Evolutionary conservation across 208 protist species (phyloP).

Genomic region (Crithidia bombi): DNA sequence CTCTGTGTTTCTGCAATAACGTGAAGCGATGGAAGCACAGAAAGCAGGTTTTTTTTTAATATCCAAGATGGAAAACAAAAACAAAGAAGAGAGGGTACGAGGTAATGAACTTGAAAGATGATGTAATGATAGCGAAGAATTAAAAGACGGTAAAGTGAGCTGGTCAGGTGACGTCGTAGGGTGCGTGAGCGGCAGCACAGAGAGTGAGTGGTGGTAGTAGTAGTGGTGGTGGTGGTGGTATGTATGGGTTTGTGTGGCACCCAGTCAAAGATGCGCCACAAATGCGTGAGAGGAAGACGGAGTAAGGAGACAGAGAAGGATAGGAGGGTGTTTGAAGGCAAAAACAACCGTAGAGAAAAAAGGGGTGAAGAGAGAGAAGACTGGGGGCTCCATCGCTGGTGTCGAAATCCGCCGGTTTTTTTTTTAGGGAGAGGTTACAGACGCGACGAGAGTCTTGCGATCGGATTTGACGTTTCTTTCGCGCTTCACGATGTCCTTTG

Average conservation of each 20-base stretch:
- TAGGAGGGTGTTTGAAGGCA: neutral
- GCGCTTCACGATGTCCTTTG: too few species aligned
- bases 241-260: too few species aligned
- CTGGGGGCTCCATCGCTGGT: neutral
- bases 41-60: neutral
- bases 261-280: too few species aligned
- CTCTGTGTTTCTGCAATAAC: neutral
- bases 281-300: neutral
- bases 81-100: slow-evolving; percentile 17
- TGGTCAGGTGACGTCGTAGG: neutral
- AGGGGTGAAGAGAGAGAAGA: neutral
- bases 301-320: neutral
- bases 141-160: slow-evolving; percentile 17
- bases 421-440: too few species aligned
- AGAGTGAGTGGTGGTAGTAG: neutral
- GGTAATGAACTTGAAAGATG: slow-evolving; percentile 18
- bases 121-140: slow-evolving; percentile 16
- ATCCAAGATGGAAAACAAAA: slow-evolving; percentile 19
- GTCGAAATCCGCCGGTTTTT: too few species aligned
- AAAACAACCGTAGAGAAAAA: slow-evolving; percentile 26
- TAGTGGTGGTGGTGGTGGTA: too few species aligned
- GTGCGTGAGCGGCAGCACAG: neutral
- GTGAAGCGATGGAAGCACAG: too few species aligned
- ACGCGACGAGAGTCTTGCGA: too few species aligned
- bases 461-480: too few species aligned